Conservation (phyloP, 176 grass and related monocot species). For the Pontederia crassipes region DNA sequence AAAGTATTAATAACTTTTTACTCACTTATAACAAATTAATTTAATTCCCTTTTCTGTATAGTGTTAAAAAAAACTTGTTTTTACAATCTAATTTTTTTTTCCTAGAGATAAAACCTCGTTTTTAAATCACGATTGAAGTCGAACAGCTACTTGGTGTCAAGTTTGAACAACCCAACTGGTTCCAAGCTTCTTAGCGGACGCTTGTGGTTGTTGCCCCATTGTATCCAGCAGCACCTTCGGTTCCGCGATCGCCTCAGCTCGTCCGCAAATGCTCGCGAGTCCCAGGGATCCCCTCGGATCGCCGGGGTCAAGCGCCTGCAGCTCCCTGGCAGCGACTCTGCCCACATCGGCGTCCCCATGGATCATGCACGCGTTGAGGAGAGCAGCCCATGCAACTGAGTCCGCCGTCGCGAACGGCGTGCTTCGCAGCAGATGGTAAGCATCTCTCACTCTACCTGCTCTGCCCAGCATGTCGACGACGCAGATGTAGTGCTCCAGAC, state of each 20-base stretch:
- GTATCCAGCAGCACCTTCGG: slow-evolving; percentile 2
- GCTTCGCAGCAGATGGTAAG: slow-evolving; percentile 23
- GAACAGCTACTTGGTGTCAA: too few species aligned
- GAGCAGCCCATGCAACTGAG: slow-evolving; percentile 31
- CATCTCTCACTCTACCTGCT: slow-evolving; percentile 37
- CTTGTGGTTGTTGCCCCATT: neutral
- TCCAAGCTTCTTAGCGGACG: slow-evolving; percentile 6
- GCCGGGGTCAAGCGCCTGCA: slow-evolving; percentile 18
- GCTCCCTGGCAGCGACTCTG: slow-evolving; percentile 23
- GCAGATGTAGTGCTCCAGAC: slow-evolving; percentile 32
- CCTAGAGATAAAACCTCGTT: too few species aligned
- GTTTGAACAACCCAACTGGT: slow-evolving; percentile 18
- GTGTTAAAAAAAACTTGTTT: too few species aligned
- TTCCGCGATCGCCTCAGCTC: neutral
- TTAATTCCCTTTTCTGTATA: too few species aligned
- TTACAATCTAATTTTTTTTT: too few species aligned
- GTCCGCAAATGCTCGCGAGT: neutral
- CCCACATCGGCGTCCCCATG: slow-evolving; percentile 17
- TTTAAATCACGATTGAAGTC: too few species aligned
- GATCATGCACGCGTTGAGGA: slow-evolving; percentile 43
- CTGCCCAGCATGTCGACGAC: slow-evolving; percentile 36
- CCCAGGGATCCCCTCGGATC: neutral
- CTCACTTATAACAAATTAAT: too few species aligned
- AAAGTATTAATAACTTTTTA: too few species aligned
- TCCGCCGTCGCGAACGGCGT: slow-evolving; percentile 20